A percentile compares a stretch with the other conserved stretches of the same genome.
Evolutionary conservation across 345 rosid genomes (phyloP).

Genomic region (Tarenaya hassleriana): DNA sequence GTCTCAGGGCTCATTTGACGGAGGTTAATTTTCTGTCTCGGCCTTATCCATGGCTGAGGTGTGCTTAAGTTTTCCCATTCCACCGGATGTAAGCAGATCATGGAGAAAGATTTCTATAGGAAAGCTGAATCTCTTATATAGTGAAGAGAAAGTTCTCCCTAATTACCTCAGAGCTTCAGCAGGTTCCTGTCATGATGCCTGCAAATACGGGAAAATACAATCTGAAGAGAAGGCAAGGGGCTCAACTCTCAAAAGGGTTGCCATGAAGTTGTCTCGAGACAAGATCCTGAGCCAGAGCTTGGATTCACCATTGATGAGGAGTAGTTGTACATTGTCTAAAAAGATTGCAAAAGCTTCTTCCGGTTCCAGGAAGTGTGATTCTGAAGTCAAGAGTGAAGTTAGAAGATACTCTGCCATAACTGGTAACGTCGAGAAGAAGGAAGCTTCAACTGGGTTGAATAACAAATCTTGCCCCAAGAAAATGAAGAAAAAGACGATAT

Average conservation of each 20-base stretch:
- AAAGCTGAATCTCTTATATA: conserved; percentile 28
- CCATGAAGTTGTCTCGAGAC: conserved; percentile 28
- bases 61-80: conserved; percentile 23
- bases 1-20: too few relatives aligned
- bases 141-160: conserved; percentile 43
- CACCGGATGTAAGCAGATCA: conserved; percentile 28
- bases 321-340: conserved; percentile 24
- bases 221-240: conserved; percentile 38
- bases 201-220: conserved; percentile 64
- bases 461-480: background rate
- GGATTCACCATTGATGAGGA: conserved; percentile 33
- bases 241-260: conserved; percentile 35
- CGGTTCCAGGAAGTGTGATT: conserved; percentile 11
- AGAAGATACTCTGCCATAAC: background rate
- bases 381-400: conserved; percentile 6
- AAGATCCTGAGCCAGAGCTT: conserved; percentile 22
- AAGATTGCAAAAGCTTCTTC: conserved; percentile 14
- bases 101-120: conserved; percentile 44
- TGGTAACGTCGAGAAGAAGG: conserved; percentile 11
- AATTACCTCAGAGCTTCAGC: conserved; percentile 64
- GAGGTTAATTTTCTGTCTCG: background rate
- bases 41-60: conserved; percentile 42
- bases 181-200: conserved; percentile 80
- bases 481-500: conserved; percentile 15
- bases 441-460: background rate